Evolutionary conservation across 148 eudicot species (phyloP).

Genomic region (Rhododendron molle): DNA sequence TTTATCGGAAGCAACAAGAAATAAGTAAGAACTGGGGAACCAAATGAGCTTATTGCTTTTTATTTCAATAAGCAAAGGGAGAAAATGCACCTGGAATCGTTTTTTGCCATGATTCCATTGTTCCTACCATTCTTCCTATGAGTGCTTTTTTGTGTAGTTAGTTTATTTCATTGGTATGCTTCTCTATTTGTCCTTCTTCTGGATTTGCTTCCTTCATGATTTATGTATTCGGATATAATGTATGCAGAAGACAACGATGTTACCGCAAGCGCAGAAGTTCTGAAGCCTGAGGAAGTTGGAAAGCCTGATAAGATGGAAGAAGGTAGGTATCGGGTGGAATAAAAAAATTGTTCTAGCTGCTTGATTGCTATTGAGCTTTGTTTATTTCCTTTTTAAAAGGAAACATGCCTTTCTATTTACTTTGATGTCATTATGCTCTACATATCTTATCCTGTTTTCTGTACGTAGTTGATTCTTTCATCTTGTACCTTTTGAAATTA

Average conservation of each 20-base stretch:
- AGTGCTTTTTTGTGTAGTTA: neutral
- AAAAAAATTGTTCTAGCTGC: neutral
- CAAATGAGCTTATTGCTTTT: neutral
- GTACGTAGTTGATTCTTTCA: neutral
- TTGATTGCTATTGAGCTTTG: neutral
- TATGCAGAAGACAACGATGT: slow-evolving; percentile 41
- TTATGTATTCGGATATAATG: neutral
- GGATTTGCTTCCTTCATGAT: neutral
- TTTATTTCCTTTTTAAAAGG: neutral
- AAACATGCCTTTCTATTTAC: neutral
- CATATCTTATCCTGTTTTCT: neutral
- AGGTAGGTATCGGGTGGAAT: slow-evolving; percentile 28
- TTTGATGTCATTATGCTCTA: neutral
- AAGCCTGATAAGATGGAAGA: slow-evolving; percentile 40
- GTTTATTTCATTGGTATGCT: neutral
- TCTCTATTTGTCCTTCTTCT: neutral
- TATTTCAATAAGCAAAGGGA: neutral
- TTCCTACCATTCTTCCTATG: neutral
- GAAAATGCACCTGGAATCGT: neutral
- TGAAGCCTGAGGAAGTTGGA: slow-evolving; percentile 37
- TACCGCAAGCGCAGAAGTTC: slow-evolving; percentile 29
- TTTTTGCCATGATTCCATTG: neutral
- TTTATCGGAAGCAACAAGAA: neutral
- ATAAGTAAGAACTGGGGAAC: neutral
- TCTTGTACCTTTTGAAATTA: neutral